A percentile compares a stretch with the other conserved stretches of the same genome.
Evolutionary conservation across 371 early-diverging fungal species (phyloP).

Genomic region (Batrachochytrium dendrobatidis): DNA sequence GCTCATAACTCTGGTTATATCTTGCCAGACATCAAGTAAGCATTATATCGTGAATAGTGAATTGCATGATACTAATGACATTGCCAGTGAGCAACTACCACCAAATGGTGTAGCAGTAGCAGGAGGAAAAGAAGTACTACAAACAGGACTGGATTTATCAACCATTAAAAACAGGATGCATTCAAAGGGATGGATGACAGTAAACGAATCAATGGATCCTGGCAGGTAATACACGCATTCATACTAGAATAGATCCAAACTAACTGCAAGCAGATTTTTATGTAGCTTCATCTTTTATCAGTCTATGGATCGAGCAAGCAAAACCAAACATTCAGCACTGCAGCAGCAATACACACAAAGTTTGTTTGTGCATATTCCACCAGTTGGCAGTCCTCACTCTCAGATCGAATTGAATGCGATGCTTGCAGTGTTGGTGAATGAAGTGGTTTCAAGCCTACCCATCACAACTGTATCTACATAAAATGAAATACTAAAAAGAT

Average conservation of each 20-base stretch:
- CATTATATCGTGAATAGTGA: too few species aligned
- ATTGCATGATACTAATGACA: too few species aligned
- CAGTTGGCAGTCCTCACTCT: not conserved
- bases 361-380: slow-evolving; percentile 1
- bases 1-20: not conserved
- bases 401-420: not conserved
- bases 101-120: not conserved
- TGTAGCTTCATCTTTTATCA: not conserved
- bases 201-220: not conserved
- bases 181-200: not conserved
- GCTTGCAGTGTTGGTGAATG: too few species aligned
- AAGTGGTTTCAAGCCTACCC: too few species aligned
- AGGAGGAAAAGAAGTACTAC: not conserved
- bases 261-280: not conserved
- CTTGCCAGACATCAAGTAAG: not conserved
- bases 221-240: not conserved
- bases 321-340: too few species aligned
- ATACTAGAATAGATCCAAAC: not conserved
- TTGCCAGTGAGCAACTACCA: not conserved
- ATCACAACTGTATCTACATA: too few species aligned
- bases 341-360: too few species aligned
- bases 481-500: too few species aligned
- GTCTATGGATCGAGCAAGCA: not conserved
- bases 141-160: not conserved
- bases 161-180: not conserved